Conservation (phyloP, 768 basidiomycete genomes). For the Mycena sanguinolenta region DNA sequence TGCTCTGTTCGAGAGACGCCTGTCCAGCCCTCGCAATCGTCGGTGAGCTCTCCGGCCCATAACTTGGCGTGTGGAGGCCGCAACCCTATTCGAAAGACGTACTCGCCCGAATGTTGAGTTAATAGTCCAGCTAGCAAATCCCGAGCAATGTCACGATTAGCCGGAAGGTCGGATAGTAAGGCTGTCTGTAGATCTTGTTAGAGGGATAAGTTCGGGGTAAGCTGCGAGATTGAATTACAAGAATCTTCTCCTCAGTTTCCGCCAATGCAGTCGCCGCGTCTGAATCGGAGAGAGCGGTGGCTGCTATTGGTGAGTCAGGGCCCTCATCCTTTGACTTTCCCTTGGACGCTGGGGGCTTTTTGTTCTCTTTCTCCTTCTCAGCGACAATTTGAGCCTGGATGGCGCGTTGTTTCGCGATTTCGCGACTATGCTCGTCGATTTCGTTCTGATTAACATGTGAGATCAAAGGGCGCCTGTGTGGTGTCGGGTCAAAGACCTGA, state of each 20-base stretch:
- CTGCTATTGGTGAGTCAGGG: background rate
- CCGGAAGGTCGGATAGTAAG: constrained; percentile 53
- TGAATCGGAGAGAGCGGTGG: constrained; percentile 32
- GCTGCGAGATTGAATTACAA: constrained; percentile 51
- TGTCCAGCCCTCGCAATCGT: constrained; percentile 65
- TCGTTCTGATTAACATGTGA: constrained; percentile 65
- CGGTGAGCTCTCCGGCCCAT: constrained; percentile 66
- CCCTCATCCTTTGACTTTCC: constrained; percentile 56
- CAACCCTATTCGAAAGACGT: constrained; percentile 78
- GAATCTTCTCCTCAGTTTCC: constrained; percentile 68
- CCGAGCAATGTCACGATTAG: constrained; percentile 63
- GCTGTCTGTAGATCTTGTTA: constrained; percentile 51
- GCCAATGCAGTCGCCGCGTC: constrained; percentile 41
- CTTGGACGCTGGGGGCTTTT: constrained; percentile 47
- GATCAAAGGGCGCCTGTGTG: constrained; percentile 22
- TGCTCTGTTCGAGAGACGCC: constrained; percentile 64
- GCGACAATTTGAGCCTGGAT: constrained; percentile 35
- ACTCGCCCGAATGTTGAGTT: constrained; percentile 79
- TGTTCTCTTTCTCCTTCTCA: constrained; percentile 53
- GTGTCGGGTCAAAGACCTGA: constrained; percentile 30
- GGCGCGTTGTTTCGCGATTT: constrained; percentile 73
- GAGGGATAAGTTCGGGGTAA: constrained; percentile 11
- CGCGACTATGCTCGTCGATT: constrained; percentile 80
- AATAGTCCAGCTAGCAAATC: constrained; percentile 76
- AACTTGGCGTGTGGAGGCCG: constrained; percentile 71